Evolutionary conservation across 1,284 basidiomycete genomes (phyloP).

Genomic region (Cryptococcus deneoformans): DNA sequence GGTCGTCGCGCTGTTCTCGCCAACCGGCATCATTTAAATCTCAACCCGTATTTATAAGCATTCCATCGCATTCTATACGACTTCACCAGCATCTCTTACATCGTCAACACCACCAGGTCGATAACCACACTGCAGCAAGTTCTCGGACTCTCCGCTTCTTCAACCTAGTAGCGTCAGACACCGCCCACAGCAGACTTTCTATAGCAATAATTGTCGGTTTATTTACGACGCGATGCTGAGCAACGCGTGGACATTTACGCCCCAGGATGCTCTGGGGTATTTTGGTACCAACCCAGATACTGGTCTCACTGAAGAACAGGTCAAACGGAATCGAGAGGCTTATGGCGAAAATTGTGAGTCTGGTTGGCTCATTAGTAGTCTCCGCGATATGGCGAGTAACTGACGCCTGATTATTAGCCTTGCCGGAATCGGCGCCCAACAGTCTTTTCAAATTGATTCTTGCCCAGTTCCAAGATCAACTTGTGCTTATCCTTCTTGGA

Average conservation of each 20-base stretch:
- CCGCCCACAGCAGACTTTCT: too few species aligned
- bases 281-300: constrained; percentile 36
- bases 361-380: not conserved
- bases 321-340: constrained; percentile 65
- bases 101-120: too few species aligned
- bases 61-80: too few species aligned
- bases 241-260: constrained; percentile 48
- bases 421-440: constrained; percentile 85
- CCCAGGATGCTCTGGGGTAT: constrained; percentile 43
- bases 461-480: constrained; percentile 97
- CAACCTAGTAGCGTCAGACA: too few species aligned
- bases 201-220: too few species aligned
- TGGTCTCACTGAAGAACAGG: constrained; percentile 42
- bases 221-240: constrained; percentile 33
- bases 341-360: constrained; percentile 81
- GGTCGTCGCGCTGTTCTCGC: too few species aligned
- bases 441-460: constrained; percentile 91
- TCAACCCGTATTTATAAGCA: too few species aligned
- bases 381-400: not conserved
- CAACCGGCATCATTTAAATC: too few species aligned
- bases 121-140: too few species aligned
- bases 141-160: too few species aligned
- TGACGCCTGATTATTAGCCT: constrained; percentile 54
- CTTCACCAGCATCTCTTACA: too few species aligned
- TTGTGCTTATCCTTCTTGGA: constrained; percentile 88